Base-by-base conservation (phyloP, 139 green algal species). In the Chlorella sp. region DNA sequence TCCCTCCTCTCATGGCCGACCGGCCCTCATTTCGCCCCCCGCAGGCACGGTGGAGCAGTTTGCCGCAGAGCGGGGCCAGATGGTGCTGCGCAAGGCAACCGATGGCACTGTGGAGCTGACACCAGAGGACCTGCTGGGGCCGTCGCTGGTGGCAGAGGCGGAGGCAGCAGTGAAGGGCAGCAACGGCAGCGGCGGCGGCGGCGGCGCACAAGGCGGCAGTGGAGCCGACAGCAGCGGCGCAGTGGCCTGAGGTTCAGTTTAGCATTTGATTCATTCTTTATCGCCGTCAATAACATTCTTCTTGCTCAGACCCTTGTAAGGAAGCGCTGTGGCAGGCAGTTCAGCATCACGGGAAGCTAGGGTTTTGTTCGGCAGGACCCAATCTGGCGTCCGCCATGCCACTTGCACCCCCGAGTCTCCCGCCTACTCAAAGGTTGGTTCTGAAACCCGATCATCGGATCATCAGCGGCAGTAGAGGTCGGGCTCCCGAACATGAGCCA, bases 81-180 rank as follows among this genome's bases (percentile, higher is more conserved):
- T 38, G 0, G 76, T 78, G 11, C 20, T 85, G 39, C 64, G n/a
- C 3, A 80, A 55, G 36, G 30, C 68, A 4, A 70, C 64, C 28
- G 89, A 90, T 34, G 83, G 85, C 32, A 91, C 83, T 0, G 57
- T 88, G 18, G 76, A 91, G 70, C 41, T 92, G 18, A 91, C 73
- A 3, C 76, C 85, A n/a, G 79, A 91, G 56, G 87, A 92, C 5
- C 32, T 91, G 32, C 30, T 85, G 80, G 89, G 88, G 44, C 34
- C 44, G 0, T 47, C 39, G 1, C 63, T 84, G 39, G 63, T 34
- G n/a, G 41, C 17, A n/a, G 63, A 84, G 44, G 78, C 76, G 6
- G 47, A 44, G 74, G 74, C 55, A 36, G 56, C 74, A 57, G n/a
- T 60, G n/a, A 47, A 32, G 12, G 26, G 71, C 71, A 39, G 71